Evolutionary conservation across 2,329 filamentous ascomycete genomes (phyloP).

Genomic region (Fonsecaea erecta): DNA sequence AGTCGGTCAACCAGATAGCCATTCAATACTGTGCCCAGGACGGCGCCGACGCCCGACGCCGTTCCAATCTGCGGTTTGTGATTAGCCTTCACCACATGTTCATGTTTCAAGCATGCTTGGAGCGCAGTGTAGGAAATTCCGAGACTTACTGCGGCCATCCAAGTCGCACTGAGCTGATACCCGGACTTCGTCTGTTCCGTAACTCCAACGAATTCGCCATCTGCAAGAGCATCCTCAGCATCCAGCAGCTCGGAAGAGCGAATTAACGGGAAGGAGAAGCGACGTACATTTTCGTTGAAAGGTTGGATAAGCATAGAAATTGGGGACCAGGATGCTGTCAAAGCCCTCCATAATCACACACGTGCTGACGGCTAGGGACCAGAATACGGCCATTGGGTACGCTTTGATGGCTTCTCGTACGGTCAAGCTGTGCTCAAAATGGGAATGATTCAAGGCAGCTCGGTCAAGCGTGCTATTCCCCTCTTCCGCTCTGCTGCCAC

Average conservation of each 20-base stretch:
- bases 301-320: constrained; percentile 40
- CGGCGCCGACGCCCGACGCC: constrained; percentile 26
- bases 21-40: constrained; percentile 28
- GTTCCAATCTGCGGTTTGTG: constrained; percentile 20
- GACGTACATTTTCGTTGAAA: constrained; percentile 43
- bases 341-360: constrained; percentile 57
- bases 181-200: constrained; percentile 29
- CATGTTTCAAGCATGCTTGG: constrained; percentile 43
- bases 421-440: constrained; percentile 31
- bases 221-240: constrained; percentile 5
- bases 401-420: constrained; percentile 33
- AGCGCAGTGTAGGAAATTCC: background rate
- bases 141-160: constrained; percentile 25
- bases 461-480: constrained; percentile 8
- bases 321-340: constrained; percentile 35
- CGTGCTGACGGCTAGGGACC: constrained; percentile 50
- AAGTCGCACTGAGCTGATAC: constrained; percentile 41
- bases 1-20: constrained; percentile 27
- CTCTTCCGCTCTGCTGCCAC: background rate
- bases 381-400: constrained; percentile 41
- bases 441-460: constrained; percentile 9
- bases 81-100: background rate
- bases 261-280: constrained; percentile 11
- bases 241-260: background rate
- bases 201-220: constrained; percentile 32